These are phyloP conservation scores for Neurospora hispaniola DNA, from an alignment of 495 filamentous ascomycete species.

Conservation along the genomic window DNA sequence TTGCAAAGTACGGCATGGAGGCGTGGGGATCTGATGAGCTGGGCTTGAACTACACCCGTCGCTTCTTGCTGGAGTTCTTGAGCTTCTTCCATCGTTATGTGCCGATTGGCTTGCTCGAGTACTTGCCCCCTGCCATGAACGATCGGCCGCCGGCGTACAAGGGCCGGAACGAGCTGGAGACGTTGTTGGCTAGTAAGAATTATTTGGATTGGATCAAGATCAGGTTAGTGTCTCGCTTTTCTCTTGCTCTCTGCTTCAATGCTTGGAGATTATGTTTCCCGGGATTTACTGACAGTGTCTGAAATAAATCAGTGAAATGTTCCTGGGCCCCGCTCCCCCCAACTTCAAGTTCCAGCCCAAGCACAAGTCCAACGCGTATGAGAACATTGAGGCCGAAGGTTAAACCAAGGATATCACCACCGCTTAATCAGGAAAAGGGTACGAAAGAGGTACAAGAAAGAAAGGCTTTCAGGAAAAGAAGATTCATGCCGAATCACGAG, in stretches of 20 bases:
- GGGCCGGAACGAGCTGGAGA: slow-evolving; percentile 85
- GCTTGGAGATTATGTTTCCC: background rate
- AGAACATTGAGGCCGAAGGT: slow-evolving; percentile 46
- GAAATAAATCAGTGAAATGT: slow-evolving; percentile 70
- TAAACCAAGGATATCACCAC: slow-evolving; percentile 13
- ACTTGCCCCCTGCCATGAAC: slow-evolving; percentile 75
- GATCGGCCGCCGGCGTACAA: slow-evolving; percentile 76
- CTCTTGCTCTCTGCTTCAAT: no score
- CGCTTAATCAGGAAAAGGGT: background rate
- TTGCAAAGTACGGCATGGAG: slow-evolving; percentile 80
- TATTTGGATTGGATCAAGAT: slow-evolving; percentile 99
- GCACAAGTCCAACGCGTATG: slow-evolving; percentile 84
- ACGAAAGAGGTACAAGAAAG: background rate
- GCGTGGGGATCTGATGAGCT: slow-evolving; percentile 92
- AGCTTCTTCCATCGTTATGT: slow-evolving; percentile 88
- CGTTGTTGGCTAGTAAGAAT: slow-evolving; percentile 73
- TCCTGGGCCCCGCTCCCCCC: slow-evolving; percentile 79
- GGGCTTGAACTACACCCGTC: slow-evolving; percentile 74
- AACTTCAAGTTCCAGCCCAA: slow-evolving; percentile 96
- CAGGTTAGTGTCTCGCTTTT: slow-evolving; percentile 47
- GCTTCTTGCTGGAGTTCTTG: slow-evolving; percentile 90
- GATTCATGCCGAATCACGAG: background rate
- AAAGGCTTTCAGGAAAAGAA: background rate
- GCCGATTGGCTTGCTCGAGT: slow-evolving; percentile 77
- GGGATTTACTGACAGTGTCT: slow-evolving; percentile 9